A percentile compares a stretch with the other conserved stretches of the same genome.
Conservation (phyloP, 73 alveolate species). For the Paramecium bursaria region DNA sequence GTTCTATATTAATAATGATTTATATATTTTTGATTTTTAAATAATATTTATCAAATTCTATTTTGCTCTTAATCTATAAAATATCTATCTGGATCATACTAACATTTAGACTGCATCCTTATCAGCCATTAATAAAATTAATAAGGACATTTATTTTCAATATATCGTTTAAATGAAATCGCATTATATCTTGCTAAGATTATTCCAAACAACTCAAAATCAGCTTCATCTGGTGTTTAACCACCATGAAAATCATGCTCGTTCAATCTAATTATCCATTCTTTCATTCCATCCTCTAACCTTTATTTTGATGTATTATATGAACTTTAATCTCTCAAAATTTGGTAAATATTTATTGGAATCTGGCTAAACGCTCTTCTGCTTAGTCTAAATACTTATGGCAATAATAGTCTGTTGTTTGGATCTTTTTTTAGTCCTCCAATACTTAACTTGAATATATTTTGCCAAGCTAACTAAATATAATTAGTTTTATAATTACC, state of each 20-base stretch:
- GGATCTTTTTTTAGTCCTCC: conserved; percentile 19
- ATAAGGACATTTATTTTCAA: conserved; percentile 35
- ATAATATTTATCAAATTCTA: conserved; percentile 14
- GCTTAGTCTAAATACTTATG: background rate
- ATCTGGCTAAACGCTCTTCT: background rate
- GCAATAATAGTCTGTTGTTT: conserved; percentile 7
- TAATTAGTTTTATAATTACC: background rate
- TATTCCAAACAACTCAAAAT: background rate
- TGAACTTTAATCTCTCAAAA: background rate
- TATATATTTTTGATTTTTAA: too few species aligned
- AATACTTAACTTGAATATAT: conserved; percentile 13
- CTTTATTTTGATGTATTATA: background rate
- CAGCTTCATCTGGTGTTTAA: conserved; percentile 44
- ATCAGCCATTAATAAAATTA: conserved; percentile 36
- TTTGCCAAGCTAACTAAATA: conserved; percentile 18
- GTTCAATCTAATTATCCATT: conserved; percentile 33
- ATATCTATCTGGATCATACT: conserved; percentile 15
- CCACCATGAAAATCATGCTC: conserved; percentile 55
- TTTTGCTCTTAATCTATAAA: conserved; percentile 6
- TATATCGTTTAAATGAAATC: conserved; percentile 8
- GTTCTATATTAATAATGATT: conserved; percentile 62
- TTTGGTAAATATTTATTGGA: background rate
- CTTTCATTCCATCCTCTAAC: conserved; percentile 6
- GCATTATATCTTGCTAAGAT: background rate
- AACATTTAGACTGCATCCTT: conserved; percentile 22